phyloP scores from a whole-genome alignment of 208 protist species.

The Endotrypanum monterogeii region DNA sequence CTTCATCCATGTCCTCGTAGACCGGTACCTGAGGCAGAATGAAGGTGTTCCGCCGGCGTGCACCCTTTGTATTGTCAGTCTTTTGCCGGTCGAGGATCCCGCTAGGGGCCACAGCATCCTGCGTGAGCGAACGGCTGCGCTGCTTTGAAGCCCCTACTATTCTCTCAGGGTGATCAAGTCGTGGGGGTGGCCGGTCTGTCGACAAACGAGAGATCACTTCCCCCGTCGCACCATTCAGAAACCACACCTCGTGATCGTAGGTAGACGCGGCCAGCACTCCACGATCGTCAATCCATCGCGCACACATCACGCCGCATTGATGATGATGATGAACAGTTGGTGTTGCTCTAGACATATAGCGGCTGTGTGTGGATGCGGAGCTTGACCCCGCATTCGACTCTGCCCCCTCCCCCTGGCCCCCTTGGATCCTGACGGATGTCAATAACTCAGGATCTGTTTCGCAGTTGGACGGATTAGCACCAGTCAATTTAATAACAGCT shows the following conservation, averaged over 20 bases:
- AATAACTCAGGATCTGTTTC: neutral
- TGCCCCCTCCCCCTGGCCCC: neutral
- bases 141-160: neutral
- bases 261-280: conserved; percentile 48
- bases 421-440: conserved; percentile 25
- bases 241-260: conserved; percentile 51
- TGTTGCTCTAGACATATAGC: neutral
- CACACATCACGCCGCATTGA: conserved; percentile 13
- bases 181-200: conserved; percentile 41
- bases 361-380: neutral
- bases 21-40: neutral
- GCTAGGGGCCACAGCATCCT: neutral
- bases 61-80: neutral
- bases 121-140: too few relatives aligned
- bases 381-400: neutral
- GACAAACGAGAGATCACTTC: conserved; percentile 43
- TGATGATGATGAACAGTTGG: neutral
- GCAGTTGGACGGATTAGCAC: neutral
- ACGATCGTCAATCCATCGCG: conserved; percentile 47
- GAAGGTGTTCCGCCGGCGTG: neutral
- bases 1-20: neutral
- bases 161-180: neutral
- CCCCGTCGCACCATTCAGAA: conserved; percentile 37
- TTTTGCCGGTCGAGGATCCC: neutral
- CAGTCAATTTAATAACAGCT: neutral